A percentile compares a stretch with the other conserved stretches of the same genome.
Conservation (phyloP, 2,329 filamentous ascomycete species). For the Sporothrix variecibatus region DNA sequence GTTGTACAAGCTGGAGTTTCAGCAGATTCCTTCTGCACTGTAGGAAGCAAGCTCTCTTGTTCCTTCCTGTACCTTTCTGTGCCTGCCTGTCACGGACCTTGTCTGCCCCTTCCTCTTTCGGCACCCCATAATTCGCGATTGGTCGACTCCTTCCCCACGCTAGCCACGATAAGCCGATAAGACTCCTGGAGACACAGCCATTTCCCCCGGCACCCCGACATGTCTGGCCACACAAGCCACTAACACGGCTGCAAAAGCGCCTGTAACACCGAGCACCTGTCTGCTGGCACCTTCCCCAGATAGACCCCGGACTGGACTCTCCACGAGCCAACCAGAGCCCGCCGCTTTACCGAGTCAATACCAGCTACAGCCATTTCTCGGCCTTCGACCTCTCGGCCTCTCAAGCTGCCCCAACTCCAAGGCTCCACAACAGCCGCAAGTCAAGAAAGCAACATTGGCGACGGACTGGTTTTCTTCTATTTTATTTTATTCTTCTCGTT, state of each 20-base stretch:
- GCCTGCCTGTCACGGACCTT: neutral
- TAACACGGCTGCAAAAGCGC: neutral
- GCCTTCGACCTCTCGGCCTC: neutral
- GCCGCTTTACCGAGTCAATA: neutral
- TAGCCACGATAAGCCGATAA: neutral
- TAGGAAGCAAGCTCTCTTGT: neutral
- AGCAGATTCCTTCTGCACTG: neutral
- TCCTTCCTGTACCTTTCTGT: neutral
- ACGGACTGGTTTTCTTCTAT: neutral
- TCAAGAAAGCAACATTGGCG: neutral
- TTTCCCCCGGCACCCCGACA: neutral
- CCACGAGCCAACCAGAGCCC: neutral
- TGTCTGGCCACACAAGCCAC: neutral
- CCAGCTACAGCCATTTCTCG: constrained; percentile 9
- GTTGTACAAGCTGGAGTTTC: neutral
- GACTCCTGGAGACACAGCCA: neutral
- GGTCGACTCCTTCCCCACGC: neutral
- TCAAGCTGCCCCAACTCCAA: neutral
- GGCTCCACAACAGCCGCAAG: neutral
- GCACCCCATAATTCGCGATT: neutral
- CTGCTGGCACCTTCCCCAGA: neutral
- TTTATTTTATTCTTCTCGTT: neutral
- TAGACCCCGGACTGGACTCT: neutral
- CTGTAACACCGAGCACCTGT: neutral
- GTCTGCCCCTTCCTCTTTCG: neutral